Percentiles rank a stretch among this genome's conserved stretches.
phyloP scores from a whole-genome alignment of 225 moss, liverwort and hornwort species.

The Antitrichia curtipendula region DNA sequence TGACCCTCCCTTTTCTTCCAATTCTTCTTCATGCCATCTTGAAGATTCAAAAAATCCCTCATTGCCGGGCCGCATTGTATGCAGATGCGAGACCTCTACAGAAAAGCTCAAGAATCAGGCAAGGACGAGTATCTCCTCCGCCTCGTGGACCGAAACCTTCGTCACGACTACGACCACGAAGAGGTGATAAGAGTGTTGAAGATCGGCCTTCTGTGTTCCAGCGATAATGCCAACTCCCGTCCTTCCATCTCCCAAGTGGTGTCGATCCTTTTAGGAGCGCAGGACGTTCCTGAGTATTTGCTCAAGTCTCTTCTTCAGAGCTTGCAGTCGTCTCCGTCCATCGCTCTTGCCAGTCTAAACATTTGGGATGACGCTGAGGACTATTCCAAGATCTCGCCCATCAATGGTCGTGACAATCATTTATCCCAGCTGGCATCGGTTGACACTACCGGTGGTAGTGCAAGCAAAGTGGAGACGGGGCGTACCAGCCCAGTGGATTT shows the following conservation, averaged over 20 bases:
- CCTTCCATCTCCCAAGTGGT: constrained; percentile 32
- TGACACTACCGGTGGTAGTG: not conserved
- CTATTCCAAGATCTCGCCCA: not conserved
- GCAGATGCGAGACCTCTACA: constrained; percentile 24
- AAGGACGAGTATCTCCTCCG: constrained; percentile 12
- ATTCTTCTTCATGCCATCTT: not conserved
- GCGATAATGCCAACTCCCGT: not conserved
- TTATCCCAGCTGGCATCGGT: not conserved
- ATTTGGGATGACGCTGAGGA: not conserved
- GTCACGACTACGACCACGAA: not conserved
- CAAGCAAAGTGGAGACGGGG: not conserved
- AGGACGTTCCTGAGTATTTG: constrained; percentile 10
- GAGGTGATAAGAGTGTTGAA: constrained; percentile 18
- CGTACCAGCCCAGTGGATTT: not conserved
- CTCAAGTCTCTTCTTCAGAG: constrained; percentile 2
- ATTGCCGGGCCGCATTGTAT: not conserved
- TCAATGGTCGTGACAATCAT: not conserved
- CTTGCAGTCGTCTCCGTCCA: not conserved
- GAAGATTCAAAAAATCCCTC: not conserved
- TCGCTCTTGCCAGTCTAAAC: not conserved
- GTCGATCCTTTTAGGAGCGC: constrained; percentile 9
- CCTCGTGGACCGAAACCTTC: constrained; percentile 18
- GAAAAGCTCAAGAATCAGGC: constrained; percentile 8
- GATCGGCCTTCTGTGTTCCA: constrained; percentile 22
- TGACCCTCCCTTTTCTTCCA: not conserved